These are phyloP conservation scores for Cardamine resedifolia DNA, from an alignment of 345 rosid species.

Conservation along the genomic window DNA sequence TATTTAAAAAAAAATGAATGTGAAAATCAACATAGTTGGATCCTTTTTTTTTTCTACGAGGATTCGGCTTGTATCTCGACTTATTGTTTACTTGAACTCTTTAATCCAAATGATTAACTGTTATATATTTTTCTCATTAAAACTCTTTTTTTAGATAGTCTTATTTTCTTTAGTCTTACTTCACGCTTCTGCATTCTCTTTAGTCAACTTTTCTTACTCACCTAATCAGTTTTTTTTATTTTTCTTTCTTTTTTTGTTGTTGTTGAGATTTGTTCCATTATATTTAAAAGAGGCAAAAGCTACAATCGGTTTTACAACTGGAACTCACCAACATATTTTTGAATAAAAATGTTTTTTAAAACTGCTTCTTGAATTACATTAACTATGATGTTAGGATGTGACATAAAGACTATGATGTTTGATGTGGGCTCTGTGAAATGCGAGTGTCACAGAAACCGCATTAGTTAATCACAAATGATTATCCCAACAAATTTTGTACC, in stretches of 20 bases:
- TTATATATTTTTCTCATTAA: neutral
- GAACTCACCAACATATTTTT: too few species aligned
- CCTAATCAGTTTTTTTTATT: neutral
- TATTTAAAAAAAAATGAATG: neutral
- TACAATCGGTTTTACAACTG: too few species aligned
- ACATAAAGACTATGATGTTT: neutral
- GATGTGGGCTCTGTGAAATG: neutral
- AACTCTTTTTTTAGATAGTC: too few species aligned
- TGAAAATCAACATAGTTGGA: slow-evolving; percentile 15
- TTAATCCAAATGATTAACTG: neutral
- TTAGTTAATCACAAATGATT: neutral
- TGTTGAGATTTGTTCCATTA: too few species aligned
- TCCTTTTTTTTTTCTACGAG: neutral
- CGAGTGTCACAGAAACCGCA: neutral
- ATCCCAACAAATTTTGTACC: neutral
- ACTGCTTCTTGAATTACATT: neutral
- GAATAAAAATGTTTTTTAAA: too few species aligned
- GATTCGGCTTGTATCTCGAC: slow-evolving; percentile 20
- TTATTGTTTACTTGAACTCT: slow-evolving; percentile 16
- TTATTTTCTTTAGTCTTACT: neutral
- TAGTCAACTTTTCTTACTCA: neutral
- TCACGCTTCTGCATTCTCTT: neutral
- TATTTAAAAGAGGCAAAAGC: too few species aligned
- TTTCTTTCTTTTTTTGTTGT: too few species aligned
- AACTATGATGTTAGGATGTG: slow-evolving; percentile 3